phyloP scores from a whole-genome alignment of 2,329 filamentous ascomycete genomes.

The Penicillium sp. region DNA sequence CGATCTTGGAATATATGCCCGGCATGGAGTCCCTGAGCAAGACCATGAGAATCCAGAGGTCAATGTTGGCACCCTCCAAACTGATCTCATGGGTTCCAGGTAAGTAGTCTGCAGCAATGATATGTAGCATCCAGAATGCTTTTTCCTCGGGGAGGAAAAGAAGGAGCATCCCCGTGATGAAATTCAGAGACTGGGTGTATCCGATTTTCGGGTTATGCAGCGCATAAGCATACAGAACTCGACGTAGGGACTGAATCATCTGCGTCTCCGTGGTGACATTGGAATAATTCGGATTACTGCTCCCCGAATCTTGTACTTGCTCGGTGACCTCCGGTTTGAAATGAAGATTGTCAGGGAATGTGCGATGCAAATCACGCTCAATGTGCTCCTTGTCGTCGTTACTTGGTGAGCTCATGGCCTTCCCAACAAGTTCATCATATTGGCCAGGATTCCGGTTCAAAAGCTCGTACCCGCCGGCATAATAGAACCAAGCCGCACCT shows the following conservation, averaged over 20 bases:
- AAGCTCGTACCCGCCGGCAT: slow-evolving; percentile 81
- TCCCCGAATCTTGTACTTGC: slow-evolving; percentile 26
- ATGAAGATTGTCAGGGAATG: slow-evolving; percentile 88
- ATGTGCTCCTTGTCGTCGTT: slow-evolving; percentile 83
- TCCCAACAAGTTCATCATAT: slow-evolving; percentile 69
- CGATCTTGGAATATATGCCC: slow-evolving; percentile 82
- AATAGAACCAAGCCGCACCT: slow-evolving; percentile 96
- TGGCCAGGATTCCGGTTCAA: slow-evolving; percentile 73
- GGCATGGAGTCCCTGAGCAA: slow-evolving; percentile 80
- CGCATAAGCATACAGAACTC: slow-evolving; percentile 85
- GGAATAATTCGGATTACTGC: slow-evolving; percentile 39
- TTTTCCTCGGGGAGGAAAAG: slow-evolving; percentile 92
- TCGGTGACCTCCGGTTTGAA: slow-evolving; percentile 67
- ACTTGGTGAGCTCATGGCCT: slow-evolving; percentile 63
- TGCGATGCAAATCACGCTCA: slow-evolving; percentile 88
- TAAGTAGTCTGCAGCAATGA: slow-evolving; percentile 83
- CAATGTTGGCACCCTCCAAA: slow-evolving; percentile 88
- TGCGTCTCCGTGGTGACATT: slow-evolving; percentile 62
- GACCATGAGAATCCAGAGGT: slow-evolving; percentile 89
- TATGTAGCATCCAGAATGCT: slow-evolving; percentile 87
- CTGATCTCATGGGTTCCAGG: slow-evolving; percentile 90
- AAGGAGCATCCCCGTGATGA: slow-evolving; percentile 83
- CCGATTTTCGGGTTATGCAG: slow-evolving; percentile 88
- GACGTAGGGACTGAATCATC: slow-evolving; percentile 77
- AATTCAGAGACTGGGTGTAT: slow-evolving; percentile 95